These are phyloP conservation scores for Dryadomyces sulphureus DNA, from an alignment of 2,329 filamentous ascomycete genomes.

Conservation along the genomic window DNA sequence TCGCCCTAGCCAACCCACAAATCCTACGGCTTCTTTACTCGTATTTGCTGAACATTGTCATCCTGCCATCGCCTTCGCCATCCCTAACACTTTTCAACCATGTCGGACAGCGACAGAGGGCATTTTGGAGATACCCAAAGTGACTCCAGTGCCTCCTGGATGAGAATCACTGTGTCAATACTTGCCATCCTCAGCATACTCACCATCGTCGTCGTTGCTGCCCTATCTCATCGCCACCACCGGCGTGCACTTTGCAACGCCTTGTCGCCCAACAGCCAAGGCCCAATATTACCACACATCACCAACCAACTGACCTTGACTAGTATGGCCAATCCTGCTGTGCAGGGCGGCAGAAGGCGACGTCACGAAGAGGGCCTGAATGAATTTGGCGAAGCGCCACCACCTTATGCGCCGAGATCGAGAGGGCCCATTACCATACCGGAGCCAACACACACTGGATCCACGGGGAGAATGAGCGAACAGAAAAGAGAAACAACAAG, in stretches of 20 bases:
- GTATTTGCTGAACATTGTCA: no score
- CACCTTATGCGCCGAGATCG: neutral
- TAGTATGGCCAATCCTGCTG: neutral
- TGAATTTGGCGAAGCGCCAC: neutral
- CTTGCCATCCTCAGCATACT: neutral
- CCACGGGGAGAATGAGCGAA: no score
- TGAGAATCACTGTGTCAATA: neutral
- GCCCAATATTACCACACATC: neutral
- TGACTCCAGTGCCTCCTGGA: neutral
- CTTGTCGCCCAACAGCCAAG: neutral
- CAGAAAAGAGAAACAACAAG: neutral
- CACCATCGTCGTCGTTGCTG: neutral
- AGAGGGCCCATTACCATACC: neutral
- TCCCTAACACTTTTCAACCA: no score
- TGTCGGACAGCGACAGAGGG: neutral
- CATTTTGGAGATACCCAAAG: neutral
- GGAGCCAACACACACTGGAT: neutral
- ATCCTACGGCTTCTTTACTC: no score
- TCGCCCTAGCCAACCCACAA: no score
- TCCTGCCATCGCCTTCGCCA: no score
- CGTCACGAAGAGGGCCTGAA: neutral
- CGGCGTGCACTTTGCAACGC: neutral
- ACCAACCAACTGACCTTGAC: neutral
- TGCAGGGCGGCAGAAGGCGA: neutral
- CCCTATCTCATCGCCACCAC: neutral